Percentiles rank a stretch among this genome's conserved stretches.
These are phyloP conservation scores for Tuber borchii DNA, from an alignment of 495 filamentous ascomycete genomes.

Conservation along the genomic window DNA sequence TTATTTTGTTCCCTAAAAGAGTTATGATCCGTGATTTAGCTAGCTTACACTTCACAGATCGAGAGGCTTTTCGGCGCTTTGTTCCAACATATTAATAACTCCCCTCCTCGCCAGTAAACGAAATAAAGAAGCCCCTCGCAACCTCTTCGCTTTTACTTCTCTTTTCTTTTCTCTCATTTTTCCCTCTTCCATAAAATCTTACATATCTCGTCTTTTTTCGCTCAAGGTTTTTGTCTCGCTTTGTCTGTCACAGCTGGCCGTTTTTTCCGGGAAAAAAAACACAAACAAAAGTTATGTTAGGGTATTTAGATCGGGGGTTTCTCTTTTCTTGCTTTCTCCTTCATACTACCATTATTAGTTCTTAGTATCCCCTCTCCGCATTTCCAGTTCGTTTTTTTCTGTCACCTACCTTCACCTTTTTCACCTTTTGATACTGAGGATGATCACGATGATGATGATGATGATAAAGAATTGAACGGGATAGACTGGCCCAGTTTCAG, in stretches of 20 bases:
- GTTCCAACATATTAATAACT: conserved; percentile 45
- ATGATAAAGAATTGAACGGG: background rate
- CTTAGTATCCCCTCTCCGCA: background rate
- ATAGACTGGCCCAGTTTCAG: background rate
- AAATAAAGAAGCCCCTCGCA: background rate
- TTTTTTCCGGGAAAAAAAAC: background rate
- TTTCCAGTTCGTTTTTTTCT: background rate
- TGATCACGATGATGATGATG: background rate
- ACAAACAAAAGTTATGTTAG: conserved; percentile 35
- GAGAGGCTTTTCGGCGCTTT: conserved; percentile 43
- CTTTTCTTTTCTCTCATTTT: conserved; percentile 1
- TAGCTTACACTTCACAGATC: conserved; percentile 35
- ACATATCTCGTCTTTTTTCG: conserved; percentile 8
- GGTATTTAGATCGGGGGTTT: conserved; percentile 34
- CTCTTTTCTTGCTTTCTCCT: conserved; percentile 10
- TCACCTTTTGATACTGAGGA: background rate
- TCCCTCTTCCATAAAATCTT: background rate
- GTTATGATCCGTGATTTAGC: conserved; percentile 1
- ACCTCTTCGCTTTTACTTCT: conserved; percentile 4
- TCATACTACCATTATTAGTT: background rate
- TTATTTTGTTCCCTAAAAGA: background rate
- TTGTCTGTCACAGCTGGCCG: conserved; percentile 4
- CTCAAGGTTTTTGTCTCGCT: background rate
- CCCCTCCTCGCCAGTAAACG: conserved; percentile 30
- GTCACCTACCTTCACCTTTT: background rate